A percentile compares a stretch with the other conserved stretches of the same genome.
Conservation (phyloP, 164 flowering plant species). For the Macadamia tetraphylla region DNA sequence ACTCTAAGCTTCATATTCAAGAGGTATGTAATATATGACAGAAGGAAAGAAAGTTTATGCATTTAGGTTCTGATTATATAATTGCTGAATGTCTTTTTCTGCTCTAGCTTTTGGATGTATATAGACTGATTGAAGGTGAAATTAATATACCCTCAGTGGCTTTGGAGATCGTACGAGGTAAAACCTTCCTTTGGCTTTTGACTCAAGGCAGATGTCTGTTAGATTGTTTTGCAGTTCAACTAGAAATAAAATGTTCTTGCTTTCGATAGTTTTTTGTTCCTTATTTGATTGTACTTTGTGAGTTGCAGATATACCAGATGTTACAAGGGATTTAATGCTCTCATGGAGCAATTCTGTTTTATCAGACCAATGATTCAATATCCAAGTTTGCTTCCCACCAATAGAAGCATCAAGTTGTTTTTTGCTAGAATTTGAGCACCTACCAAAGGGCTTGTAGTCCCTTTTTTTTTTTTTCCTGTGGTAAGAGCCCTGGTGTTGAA, state of each 20-base stretch:
- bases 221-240: background rate
- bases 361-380: constrained; percentile 38
- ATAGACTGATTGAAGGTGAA: constrained; percentile 51
- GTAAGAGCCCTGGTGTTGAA: background rate
- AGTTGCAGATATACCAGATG: constrained; percentile 64
- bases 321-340: constrained; percentile 71
- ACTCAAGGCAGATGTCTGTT: too few relatives aligned
- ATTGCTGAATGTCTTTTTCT: constrained; percentile 2
- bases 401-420: background rate
- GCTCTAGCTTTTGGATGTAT: constrained; percentile 52
- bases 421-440: background rate
- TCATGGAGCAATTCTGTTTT: constrained; percentile 79
- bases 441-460: background rate
- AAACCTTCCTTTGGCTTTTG: background rate
- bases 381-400: background rate
- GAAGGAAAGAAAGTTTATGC: too few relatives aligned
- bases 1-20: constrained; percentile 90
- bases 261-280: background rate
- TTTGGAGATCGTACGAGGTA: constrained; percentile 45
- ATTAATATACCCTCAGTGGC: constrained; percentile 48
- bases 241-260: background rate
- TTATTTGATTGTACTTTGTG: background rate
- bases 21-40: constrained; percentile 47
- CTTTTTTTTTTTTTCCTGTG: background rate
- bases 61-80: background rate